Percentiles rank a stretch among this genome's conserved stretches.
These are phyloP conservation scores for Candida boleticola DNA, from an alignment of 805 yeast genomes.

Conservation along the genomic window DNA sequence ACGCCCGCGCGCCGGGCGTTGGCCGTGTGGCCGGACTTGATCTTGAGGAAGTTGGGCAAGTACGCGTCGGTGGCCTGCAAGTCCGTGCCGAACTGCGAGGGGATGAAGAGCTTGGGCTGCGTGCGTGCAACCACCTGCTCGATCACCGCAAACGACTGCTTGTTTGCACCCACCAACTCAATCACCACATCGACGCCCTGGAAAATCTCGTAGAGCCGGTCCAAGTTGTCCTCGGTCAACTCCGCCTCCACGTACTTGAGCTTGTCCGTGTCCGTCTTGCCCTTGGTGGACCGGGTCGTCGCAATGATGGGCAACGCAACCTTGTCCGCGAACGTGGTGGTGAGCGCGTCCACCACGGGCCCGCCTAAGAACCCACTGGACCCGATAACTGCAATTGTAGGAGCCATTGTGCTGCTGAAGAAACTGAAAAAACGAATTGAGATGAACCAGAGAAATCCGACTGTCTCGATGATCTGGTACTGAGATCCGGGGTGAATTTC, in stretches of 20 bases:
- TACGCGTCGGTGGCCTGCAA: slow-evolving; percentile 20
- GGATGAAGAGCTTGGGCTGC: slow-evolving; percentile 53
- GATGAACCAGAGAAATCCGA: no score
- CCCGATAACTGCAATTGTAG: slow-evolving; percentile 52
- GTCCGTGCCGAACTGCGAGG: slow-evolving; percentile 61
- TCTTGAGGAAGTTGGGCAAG: slow-evolving; percentile 33
- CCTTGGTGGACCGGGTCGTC: slow-evolving; percentile 44
- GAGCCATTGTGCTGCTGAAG: slow-evolving; percentile 6
- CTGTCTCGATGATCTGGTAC: no score
- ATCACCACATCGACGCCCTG: slow-evolving; percentile 51
- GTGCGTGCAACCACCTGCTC: slow-evolving; percentile 38
- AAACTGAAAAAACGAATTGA: no score
- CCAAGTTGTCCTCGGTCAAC: slow-evolving; percentile 19
- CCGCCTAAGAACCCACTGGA: slow-evolving; percentile 51
- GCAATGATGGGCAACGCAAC: slow-evolving; percentile 49
- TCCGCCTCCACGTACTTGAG: slow-evolving; percentile 40
- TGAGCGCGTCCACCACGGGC: slow-evolving; percentile 45
- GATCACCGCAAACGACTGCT: slow-evolving; percentile 28
- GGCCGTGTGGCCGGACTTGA: slow-evolving; percentile 35
- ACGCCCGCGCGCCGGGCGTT: slow-evolving; percentile 43
- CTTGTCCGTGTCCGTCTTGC: slow-evolving; percentile 27
- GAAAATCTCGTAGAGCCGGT: slow-evolving; percentile 34
- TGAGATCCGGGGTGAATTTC: no score
- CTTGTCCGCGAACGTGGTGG: slow-evolving; percentile 42
- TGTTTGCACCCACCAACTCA: slow-evolving; percentile 37